Conservation (phyloP, 2,329 filamentous ascomycete genomes). For the Trichophyton mentagrophytes region DNA sequence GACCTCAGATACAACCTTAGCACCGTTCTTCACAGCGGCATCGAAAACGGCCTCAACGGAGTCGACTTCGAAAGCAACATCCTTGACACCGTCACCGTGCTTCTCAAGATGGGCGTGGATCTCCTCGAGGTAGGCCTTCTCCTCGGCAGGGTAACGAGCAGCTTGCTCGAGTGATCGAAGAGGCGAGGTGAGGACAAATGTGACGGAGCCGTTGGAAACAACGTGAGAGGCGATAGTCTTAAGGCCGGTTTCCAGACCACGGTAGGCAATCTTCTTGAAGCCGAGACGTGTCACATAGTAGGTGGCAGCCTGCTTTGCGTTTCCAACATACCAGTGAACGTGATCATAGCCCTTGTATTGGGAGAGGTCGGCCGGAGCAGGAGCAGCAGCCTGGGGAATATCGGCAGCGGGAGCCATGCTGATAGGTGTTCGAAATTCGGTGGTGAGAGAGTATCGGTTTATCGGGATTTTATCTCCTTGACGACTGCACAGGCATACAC, state of each 20-base stretch:
- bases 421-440: background rate
- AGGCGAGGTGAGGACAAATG: slow-evolving; percentile 32
- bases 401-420: slow-evolving; percentile 11
- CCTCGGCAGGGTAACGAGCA: slow-evolving; percentile 43
- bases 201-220: slow-evolving; percentile 31
- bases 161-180: slow-evolving; percentile 51
- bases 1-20: slow-evolving; percentile 29
- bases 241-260: slow-evolving; percentile 76
- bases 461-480: background rate
- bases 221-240: slow-evolving; percentile 74
- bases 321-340: slow-evolving; percentile 91
- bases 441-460: background rate
- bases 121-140: slow-evolving; percentile 53
- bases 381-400: slow-evolving; percentile 22
- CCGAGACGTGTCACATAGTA: slow-evolving; percentile 84
- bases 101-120: slow-evolving; percentile 73
- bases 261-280: slow-evolving; percentile 70
- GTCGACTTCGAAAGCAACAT: slow-evolving; percentile 91
- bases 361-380: slow-evolving; percentile 18
- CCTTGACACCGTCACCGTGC: slow-evolving; percentile 89
- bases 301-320: slow-evolving; percentile 84
- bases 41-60: slow-evolving; percentile 68
- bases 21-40: slow-evolving; percentile 49
- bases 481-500: background rate
- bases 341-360: slow-evolving; percentile 73